Base-by-base conservation (phyloP, 176 grass and related monocot genomes). In the Aechmea fasciata region DNA sequence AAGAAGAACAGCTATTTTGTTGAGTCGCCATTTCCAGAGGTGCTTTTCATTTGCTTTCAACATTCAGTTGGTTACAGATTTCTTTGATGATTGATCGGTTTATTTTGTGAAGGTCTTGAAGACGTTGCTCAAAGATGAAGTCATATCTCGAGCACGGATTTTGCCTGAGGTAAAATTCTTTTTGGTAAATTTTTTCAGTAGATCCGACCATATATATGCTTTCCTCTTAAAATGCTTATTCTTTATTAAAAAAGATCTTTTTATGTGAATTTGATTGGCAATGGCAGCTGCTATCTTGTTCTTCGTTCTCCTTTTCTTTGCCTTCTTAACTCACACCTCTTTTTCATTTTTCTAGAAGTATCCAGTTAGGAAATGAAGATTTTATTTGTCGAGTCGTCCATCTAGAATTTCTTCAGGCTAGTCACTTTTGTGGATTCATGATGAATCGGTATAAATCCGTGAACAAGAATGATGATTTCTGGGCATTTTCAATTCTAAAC, bases 1-100 rank as follows among this genome's bases (percentile, higher is more conserved):
- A 97, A 97, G 79, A 97, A 97, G 81, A 97, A 97, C 71, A 70
- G 79, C 13, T 97, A 97, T 81, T 97, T 92, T 69, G 93, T 92
- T 0, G 89, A 97, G 71, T 97, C 93, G 6, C 89, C 86, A 15
- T 90, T 92, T 67, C 86, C 93, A 11, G 89, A 97, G 93, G 93
- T 96, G 73, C 68, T 75, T 72, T 70, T 72, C 80, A n/a, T 41
- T 53, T 47, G 50, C 13, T 65, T 81, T 63, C 51, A 76, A 47
- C 52, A 18, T 69, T 24, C 4, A n/a, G 11, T 48, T 80, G 29
- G 2, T n/a, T 68, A 71, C 28, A 48, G 47, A 62, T 52, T 66
- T 53, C 15, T 80, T 52, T 71, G 26, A 59, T 41, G 24, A 47
- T 63, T 75, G 49, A 63, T 26, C 28, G 9, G 18, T 12, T 49